A percentile compares a stretch with the other conserved stretches of the same genome.
These are phyloP conservation scores for Bipolaris bicolor DNA, from an alignment of 2,329 filamentous ascomycete species.

Conservation along the genomic window DNA sequence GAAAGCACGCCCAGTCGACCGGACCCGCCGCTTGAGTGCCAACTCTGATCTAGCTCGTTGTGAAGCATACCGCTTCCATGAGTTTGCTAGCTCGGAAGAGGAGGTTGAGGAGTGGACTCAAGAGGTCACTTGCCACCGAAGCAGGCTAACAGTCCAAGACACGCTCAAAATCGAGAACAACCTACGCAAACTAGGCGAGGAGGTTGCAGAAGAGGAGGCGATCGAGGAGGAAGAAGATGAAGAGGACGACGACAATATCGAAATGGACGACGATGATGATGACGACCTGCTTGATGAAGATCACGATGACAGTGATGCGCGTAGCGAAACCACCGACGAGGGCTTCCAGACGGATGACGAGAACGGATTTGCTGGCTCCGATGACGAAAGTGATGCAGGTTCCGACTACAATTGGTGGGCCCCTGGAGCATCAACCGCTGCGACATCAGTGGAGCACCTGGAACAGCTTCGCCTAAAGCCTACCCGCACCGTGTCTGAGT, in stretches of 20 bases:
- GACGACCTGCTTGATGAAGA: constrained; percentile 56
- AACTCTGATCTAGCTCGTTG: constrained; percentile 57
- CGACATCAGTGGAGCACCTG: constrained; percentile 56
- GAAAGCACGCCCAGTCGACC: constrained; percentile 44
- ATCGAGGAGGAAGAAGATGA: constrained; percentile 61
- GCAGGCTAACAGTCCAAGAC: constrained; percentile 85
- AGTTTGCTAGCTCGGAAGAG: constrained; percentile 86
- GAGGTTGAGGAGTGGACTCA: constrained; percentile 93
- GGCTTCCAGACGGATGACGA: constrained; percentile 85
- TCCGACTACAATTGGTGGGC: constrained; percentile 72
- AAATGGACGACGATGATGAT: constrained; percentile 45
- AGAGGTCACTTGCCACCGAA: constrained; percentile 66
- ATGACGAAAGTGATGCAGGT: constrained; percentile 68
- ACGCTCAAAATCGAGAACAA: constrained; percentile 88
- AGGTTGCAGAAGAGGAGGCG: constrained; percentile 84
- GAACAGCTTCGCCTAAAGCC: constrained; percentile 57
- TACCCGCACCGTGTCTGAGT: constrained; percentile 58
- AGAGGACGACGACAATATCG: constrained; percentile 50
- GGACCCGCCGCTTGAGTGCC: constrained; percentile 44
- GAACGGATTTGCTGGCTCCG: constrained; percentile 72
- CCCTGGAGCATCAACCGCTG: constrained; percentile 57
- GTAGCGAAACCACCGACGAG: constrained; percentile 58
- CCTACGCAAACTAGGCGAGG: constrained; percentile 83
- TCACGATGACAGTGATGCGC: constrained; percentile 51
- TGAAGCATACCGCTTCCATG: constrained; percentile 74